phyloP scores from a whole-genome alignment of 2,329 filamentous ascomycete species.

The Pseudogymnoascus sp. region DNA sequence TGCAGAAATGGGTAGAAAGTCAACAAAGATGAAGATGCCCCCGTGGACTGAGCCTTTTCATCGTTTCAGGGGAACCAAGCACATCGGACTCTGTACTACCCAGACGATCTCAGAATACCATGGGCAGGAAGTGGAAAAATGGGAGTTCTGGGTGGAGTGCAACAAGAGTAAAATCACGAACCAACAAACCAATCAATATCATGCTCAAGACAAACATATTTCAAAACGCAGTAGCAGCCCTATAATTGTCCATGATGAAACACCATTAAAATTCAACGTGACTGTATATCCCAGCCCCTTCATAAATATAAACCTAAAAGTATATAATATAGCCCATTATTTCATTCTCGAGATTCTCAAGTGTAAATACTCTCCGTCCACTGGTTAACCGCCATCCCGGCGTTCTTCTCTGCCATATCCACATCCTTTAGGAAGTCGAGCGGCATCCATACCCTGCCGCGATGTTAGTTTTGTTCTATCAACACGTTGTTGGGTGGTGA shows the following conservation, averaged over 20 bases:
- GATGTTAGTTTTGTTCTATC: neutral
- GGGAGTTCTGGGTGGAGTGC: neutral
- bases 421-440: slow-evolving; percentile 76
- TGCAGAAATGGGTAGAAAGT: too few species aligned
- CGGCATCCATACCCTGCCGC: slow-evolving; percentile 72
- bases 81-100: too few species aligned
- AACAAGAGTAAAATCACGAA: neutral
- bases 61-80: too few species aligned
- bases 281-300: neutral
- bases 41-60: too few species aligned
- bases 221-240: neutral
- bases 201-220: neutral
- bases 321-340: neutral
- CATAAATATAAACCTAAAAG: neutral
- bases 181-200: neutral
- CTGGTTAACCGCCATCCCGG: slow-evolving; percentile 73
- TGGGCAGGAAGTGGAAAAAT: neutral
- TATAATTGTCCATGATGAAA: neutral
- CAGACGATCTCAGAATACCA: too few species aligned
- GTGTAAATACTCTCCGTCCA: slow-evolving; percentile 85
- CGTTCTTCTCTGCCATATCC: slow-evolving; percentile 71
- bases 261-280: neutral
- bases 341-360: slow-evolving; percentile 28
- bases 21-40: too few species aligned
- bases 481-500: neutral